These are phyloP conservation scores for Trametes sp. DNA, from an alignment of 1,284 basidiomycete species.

Conservation along the genomic window DNA sequence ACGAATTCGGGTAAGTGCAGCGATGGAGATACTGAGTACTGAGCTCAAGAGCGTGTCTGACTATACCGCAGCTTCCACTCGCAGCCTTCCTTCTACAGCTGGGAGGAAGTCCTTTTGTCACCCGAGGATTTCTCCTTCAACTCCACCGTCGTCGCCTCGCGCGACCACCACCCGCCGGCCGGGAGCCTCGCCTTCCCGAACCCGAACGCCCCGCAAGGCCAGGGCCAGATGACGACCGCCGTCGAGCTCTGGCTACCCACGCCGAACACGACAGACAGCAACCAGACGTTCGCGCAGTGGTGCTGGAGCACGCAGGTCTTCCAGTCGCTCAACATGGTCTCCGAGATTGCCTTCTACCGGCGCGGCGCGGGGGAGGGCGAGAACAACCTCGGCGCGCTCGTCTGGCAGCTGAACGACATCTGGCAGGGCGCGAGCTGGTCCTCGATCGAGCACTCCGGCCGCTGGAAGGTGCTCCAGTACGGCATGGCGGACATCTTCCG, in stretches of 20 bases:
- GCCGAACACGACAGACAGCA: constrained; percentile 55
- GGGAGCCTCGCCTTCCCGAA: constrained; percentile 64
- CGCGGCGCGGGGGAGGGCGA: constrained; percentile 61
- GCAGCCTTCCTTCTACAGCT: constrained; percentile 69
- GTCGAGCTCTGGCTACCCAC: constrained; percentile 63
- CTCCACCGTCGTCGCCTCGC: constrained; percentile 62
- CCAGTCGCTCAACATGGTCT: constrained; percentile 63
- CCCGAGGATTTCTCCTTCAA: constrained; percentile 65
- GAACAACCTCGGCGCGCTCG: constrained; percentile 66
- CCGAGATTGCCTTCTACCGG: constrained; percentile 68
- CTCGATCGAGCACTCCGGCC: constrained; percentile 64
- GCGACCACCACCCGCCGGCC: constrained; percentile 67
- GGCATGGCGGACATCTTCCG: constrained; percentile 55
- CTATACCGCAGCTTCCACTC: constrained; percentile 60
- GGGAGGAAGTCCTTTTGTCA: constrained; percentile 63
- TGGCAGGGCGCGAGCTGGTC: constrained; percentile 73
- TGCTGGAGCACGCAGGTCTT: constrained; percentile 68
- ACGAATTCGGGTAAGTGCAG: constrained; percentile 61
- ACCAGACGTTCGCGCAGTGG: constrained; percentile 69
- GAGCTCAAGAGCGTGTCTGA: too few relatives aligned
- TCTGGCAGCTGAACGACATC: constrained; percentile 75
- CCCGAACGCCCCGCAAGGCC: constrained; percentile 62
- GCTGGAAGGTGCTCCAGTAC: constrained; percentile 71
- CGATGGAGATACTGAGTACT: too few relatives aligned
- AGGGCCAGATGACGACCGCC: constrained; percentile 59